Percentiles rank a stretch among this genome's conserved stretches.
phyloP scores from a whole-genome alignment of 805 yeast species.

The Yamadazyma insecticola region DNA sequence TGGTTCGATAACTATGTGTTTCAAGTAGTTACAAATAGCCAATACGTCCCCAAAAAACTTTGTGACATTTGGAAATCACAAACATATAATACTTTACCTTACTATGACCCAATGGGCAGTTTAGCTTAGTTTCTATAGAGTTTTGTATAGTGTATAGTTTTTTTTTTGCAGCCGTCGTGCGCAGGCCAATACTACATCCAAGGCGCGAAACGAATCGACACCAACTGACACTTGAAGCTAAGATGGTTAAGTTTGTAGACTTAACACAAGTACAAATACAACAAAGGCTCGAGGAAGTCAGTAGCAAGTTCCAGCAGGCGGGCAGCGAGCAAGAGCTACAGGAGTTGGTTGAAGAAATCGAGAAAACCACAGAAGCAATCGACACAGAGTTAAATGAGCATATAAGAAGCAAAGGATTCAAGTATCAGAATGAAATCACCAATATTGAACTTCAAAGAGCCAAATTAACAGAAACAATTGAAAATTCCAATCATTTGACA shows the following conservation, averaged over 20 bases:
- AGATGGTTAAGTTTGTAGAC: slow-evolving; percentile 3
- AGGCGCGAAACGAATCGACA: too few species aligned
- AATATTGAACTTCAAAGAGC: slow-evolving; percentile 57
- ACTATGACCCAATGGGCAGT: slow-evolving; percentile 41
- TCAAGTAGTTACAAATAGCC: slow-evolving; percentile 36
- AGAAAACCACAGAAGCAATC: slow-evolving; percentile 16
- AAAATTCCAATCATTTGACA: slow-evolving; percentile 52
- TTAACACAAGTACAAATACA: background rate
- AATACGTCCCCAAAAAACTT: slow-evolving; percentile 31
- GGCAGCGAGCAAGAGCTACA: slow-evolving; percentile 25
- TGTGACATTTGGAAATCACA: slow-evolving; percentile 32
- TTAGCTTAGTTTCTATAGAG: slow-evolving; percentile 36
- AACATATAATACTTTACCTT: slow-evolving; percentile 31
- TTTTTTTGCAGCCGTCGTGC: background rate
- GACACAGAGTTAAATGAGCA: slow-evolving; percentile 24
- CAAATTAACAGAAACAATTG: slow-evolving; percentile 56
- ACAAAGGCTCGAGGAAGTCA: slow-evolving; percentile 11
- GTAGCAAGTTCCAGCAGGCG: slow-evolving; percentile 14
- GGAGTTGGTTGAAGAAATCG: slow-evolving; percentile 23
- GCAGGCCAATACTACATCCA: background rate
- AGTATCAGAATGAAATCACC: slow-evolving; percentile 35
- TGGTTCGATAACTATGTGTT: slow-evolving; percentile 42
- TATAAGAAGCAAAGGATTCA: slow-evolving; percentile 19
- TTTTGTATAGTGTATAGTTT: background rate
- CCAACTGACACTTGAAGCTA: too few species aligned